A percentile compares a stretch with the other conserved stretches of the same genome.
phyloP scores from a whole-genome alignment of 768 basidiomycete genomes.

The Termitomyces sp. region DNA sequence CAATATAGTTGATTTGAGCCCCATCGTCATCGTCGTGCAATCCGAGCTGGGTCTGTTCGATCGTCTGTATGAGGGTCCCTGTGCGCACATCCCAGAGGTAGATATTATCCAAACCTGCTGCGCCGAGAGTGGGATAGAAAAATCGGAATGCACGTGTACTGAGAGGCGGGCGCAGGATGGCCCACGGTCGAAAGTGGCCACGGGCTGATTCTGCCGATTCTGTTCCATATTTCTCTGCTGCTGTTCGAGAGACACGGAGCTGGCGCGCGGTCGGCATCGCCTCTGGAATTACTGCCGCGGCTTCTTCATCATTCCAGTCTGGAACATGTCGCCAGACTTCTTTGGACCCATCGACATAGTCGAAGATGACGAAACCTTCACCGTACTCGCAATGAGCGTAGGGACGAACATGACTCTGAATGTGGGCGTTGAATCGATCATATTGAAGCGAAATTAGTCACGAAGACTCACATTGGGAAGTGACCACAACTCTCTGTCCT shows the following conservation, averaged over 20 bases:
- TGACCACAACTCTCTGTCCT: constrained; percentile 55
- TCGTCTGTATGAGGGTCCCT: constrained; percentile 43
- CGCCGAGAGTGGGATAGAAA: constrained; percentile 62
- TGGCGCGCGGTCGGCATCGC: constrained; percentile 32
- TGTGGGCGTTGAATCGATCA: constrained; percentile 2
- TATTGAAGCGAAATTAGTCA: background rate
- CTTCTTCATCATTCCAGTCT: constrained; percentile 20
- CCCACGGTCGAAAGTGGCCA: constrained; percentile 65
- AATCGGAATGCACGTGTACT: constrained; percentile 56
- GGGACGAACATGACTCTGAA: constrained; percentile 45
- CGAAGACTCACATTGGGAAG: constrained; percentile 44
- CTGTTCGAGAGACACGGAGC: constrained; percentile 7
- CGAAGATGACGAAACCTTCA: constrained; percentile 68
- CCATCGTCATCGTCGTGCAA: background rate
- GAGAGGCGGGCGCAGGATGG: constrained; percentile 46
- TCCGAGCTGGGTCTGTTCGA: constrained; percentile 34
- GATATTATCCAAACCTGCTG: constrained; percentile 38
- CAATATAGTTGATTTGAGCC: constrained; percentile 55
- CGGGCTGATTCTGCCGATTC: constrained; percentile 10
- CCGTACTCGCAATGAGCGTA: constrained; percentile 75
- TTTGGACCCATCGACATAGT: constrained; percentile 50
- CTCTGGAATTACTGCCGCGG: constrained; percentile 14
- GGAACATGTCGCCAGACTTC: constrained; percentile 68
- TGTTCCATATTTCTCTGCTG: background rate
- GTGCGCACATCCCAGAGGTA: constrained; percentile 64